Conservation (phyloP, 176 grass and related monocot species). For the Hsuehochloa calcarea region DNA sequence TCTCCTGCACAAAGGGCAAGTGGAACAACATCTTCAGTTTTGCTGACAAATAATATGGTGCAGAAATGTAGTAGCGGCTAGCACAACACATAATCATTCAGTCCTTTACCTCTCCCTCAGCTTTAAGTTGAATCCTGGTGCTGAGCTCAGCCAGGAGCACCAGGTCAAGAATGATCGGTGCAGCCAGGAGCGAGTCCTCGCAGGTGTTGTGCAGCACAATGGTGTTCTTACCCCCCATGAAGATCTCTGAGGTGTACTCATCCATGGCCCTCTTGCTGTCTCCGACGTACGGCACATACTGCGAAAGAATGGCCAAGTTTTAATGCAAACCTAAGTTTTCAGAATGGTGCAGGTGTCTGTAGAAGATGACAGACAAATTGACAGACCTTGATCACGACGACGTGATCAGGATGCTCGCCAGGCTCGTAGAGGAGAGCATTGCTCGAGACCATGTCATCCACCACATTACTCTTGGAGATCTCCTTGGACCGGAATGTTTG, state of each 20-base stretch:
- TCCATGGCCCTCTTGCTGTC: slow-evolving; percentile 99
- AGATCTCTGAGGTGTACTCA: slow-evolving; percentile 97
- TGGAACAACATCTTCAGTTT: not conserved
- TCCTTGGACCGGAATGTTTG: slow-evolving; percentile 98
- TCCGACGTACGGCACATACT: slow-evolving; percentile 95
- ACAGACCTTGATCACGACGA: slow-evolving; percentile 94
- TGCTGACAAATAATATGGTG: not conserved
- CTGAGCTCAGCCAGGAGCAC: slow-evolving; percentile 97
- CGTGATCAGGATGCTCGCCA: slow-evolving; percentile 90
- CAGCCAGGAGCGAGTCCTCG: slow-evolving; percentile 89
- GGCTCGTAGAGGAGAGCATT: slow-evolving; percentile 90
- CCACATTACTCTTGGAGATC: slow-evolving; percentile 98
- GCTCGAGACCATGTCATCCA: slow-evolving; percentile 98
- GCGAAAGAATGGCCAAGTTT: not conserved
- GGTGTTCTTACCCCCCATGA: slow-evolving; percentile 93
- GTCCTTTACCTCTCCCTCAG: slow-evolving; percentile 64
- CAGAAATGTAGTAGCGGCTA: not conserved
- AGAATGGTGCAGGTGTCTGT: not conserved
- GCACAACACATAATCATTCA: not conserved
- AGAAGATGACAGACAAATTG: not conserved
- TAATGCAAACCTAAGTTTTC: not conserved
- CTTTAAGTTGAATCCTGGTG: slow-evolving; percentile 91
- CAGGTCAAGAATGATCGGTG: slow-evolving; percentile 89
- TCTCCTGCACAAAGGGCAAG: slow-evolving; percentile 51
- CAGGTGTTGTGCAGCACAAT: slow-evolving; percentile 98